Evolutionary conservation across 306 rosid species (phyloP).

Genomic region (Ormosia emarginata): DNA sequence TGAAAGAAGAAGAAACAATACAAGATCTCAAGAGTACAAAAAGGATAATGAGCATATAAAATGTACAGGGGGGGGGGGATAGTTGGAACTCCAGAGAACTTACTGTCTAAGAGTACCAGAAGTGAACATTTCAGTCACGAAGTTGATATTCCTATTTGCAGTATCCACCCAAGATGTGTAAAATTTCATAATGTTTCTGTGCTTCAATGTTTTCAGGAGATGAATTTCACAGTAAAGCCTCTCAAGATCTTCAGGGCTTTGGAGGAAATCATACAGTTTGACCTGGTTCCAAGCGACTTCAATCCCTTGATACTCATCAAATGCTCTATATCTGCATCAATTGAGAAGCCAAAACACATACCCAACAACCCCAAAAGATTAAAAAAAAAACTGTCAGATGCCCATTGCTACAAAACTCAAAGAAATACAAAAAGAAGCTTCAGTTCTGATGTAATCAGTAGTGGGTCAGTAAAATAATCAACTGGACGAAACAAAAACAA

Average conservation of each 20-base stretch:
- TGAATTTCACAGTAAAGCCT: conserved; percentile 95
- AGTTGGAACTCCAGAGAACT: conserved; percentile 22
- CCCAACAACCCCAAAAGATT: background rate
- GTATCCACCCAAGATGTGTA: conserved; percentile 96
- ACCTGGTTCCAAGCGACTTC: conserved; percentile 99
- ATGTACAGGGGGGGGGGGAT: background rate
- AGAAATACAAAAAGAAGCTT: conserved; percentile 14
- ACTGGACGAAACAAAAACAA: background rate
- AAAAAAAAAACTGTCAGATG: background rate
- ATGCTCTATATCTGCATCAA: conserved; percentile 76
- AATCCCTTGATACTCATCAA: conserved; percentile 95
- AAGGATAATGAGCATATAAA: background rate
- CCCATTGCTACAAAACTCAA: conserved; percentile 11
- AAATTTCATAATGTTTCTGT: conserved; percentile 85
- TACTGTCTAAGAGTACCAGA: conserved; percentile 97
- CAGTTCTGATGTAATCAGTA: conserved; percentile 20
- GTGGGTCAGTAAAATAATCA: background rate
- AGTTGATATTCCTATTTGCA: conserved; percentile 80
- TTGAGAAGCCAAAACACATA: background rate
- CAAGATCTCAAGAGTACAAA: conserved; percentile 23
- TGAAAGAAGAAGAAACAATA: conserved; percentile 2
- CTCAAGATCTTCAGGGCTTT: conserved; percentile 92
- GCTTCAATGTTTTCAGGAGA: conserved; percentile 83
- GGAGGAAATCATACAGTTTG: conserved; percentile 81
- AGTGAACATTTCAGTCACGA: conserved; percentile 95